These are phyloP conservation scores for Malassezia cuniculi DNA, from an alignment of 1,284 basidiomycete species.

Conservation along the genomic window DNA sequence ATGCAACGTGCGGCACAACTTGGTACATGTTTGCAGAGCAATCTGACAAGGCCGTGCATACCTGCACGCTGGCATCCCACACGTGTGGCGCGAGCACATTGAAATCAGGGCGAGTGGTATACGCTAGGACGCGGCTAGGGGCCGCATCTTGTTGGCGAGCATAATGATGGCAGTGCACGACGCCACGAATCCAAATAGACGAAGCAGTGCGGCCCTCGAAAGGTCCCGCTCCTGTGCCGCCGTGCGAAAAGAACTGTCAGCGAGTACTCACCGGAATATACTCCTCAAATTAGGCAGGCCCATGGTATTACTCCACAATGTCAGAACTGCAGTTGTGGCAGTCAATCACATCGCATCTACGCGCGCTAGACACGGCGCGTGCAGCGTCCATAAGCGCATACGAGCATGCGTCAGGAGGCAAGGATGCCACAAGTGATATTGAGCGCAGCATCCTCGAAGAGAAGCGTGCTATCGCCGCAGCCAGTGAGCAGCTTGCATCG, in stretches of 20 bases:
- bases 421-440: slow-evolving; percentile 17
- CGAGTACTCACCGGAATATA: slow-evolving; percentile 12
- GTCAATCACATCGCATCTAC: slow-evolving; percentile 25
- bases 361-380: slow-evolving; percentile 29
- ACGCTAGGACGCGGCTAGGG: too few species aligned
- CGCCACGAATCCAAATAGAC: slow-evolving; percentile 4
- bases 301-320: slow-evolving; percentile 5
- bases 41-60: too few species aligned
- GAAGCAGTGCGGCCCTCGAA: slow-evolving; percentile 4
- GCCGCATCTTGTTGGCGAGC: too few species aligned
- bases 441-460: slow-evolving; percentile 26
- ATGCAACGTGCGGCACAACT: too few species aligned
- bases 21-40: too few species aligned
- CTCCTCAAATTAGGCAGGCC: slow-evolving; percentile 12
- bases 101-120: too few species aligned
- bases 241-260: slow-evolving; percentile 6
- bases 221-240: slow-evolving; percentile 9
- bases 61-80: too few species aligned
- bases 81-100: too few species aligned
- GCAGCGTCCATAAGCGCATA: slow-evolving; percentile 22
- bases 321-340: slow-evolving; percentile 41
- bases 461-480: slow-evolving; percentile 24
- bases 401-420: slow-evolving; percentile 16
- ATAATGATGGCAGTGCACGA: slow-evolving; percentile 5
- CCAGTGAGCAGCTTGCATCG: slow-evolving; percentile 31